A percentile compares a stretch with the other conserved stretches of the same genome.
Conservation (phyloP, 2,329 filamentous ascomycete species). For the Blastomyces emzantsi region DNA sequence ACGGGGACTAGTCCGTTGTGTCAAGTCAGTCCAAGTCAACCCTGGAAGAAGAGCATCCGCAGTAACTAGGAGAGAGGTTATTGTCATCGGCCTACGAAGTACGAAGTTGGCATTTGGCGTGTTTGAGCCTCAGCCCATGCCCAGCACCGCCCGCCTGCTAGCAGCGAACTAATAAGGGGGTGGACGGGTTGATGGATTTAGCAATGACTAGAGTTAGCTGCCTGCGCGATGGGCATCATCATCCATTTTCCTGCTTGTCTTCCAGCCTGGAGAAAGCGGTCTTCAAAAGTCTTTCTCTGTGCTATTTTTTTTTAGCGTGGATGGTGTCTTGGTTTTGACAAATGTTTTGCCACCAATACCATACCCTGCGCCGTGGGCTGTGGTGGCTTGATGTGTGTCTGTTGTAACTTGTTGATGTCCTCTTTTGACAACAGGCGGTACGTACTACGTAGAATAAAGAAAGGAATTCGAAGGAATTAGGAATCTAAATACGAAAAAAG, state of each 20-base stretch:
- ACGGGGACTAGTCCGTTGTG: neutral
- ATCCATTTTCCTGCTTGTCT: neutral
- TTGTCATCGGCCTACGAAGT: neutral
- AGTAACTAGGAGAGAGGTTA: neutral
- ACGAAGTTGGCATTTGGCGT: conserved; percentile 4
- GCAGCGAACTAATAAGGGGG: neutral
- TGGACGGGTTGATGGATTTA: neutral
- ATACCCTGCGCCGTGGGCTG: neutral
- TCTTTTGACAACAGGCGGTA: too few species aligned
- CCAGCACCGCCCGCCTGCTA: neutral
- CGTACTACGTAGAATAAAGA: too few species aligned
- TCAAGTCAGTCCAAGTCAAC: neutral
- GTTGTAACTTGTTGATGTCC: too few species aligned
- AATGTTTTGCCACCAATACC: neutral
- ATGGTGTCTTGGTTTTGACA: neutral
- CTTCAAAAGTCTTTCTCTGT: neutral
- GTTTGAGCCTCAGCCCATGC: conserved; percentile 6
- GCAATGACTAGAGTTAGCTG: neutral
- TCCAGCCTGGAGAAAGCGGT: neutral
- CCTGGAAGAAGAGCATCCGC: neutral
- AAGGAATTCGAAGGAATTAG: too few species aligned
- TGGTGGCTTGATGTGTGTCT: neutral
- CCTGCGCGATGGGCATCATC: neutral
- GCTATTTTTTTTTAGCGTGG: neutral
- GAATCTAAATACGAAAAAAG: too few species aligned